Conservation (phyloP, 371 early-diverging fungal species). For the Capillidium rhysosporum region DNA sequence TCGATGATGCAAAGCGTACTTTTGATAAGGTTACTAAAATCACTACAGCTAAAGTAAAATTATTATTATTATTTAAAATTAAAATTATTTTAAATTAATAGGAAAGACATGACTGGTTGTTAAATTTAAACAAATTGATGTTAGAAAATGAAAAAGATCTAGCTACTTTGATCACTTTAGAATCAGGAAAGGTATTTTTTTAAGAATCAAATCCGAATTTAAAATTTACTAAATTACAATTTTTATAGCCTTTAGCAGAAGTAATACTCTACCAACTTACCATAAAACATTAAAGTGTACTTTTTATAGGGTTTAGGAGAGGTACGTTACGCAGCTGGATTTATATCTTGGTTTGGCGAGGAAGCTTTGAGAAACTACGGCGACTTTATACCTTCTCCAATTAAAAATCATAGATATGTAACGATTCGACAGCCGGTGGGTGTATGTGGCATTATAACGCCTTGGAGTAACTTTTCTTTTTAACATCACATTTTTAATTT, state of each 20-base stretch:
- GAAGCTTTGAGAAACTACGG: constrained; percentile 68
- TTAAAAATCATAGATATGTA: constrained; percentile 29
- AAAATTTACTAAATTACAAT: constrained; percentile 8
- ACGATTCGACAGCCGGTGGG: constrained; percentile 70
- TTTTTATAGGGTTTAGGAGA: constrained; percentile 42
- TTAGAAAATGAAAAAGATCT: constrained; percentile 46
- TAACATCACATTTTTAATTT: not conserved
- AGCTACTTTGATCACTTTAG: constrained; percentile 53
- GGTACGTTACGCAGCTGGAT: constrained; percentile 47
- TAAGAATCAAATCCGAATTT: constrained; percentile 3
- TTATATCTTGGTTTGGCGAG: constrained; percentile 75
- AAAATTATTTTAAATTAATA: constrained; percentile 4
- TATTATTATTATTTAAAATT: too few relatives aligned
- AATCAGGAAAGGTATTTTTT: constrained; percentile 39
- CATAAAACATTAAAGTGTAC: too few relatives aligned
- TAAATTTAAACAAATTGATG: constrained; percentile 48
- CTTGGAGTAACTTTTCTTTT: constrained; percentile 48
- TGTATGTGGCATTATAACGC: constrained; percentile 67
- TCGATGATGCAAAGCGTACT: too few relatives aligned
- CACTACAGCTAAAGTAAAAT: too few relatives aligned
- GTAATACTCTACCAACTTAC: not conserved
- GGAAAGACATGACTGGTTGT: constrained; percentile 34
- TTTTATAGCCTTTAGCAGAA: constrained; percentile 2
- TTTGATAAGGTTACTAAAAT: too few relatives aligned
- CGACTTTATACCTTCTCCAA: constrained; percentile 48